A percentile compares a stretch with the other conserved stretches of the same genome.
Evolutionary conservation across 2,329 filamentous ascomycete genomes (phyloP).

Genomic region (Beauveria caledonica): DNA sequence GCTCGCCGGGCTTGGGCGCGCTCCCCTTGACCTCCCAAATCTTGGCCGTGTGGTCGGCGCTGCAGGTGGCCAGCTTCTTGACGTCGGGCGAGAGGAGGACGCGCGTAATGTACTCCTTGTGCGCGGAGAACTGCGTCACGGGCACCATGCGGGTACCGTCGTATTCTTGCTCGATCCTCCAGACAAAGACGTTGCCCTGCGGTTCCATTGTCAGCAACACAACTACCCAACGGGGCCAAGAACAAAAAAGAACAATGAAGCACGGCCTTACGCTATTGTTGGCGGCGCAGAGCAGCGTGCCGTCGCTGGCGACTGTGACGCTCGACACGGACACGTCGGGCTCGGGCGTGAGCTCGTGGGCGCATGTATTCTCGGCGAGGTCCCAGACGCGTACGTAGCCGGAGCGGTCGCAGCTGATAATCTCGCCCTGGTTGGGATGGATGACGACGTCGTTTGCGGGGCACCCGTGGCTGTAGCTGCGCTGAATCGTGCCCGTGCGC

Average conservation of each 20-base stretch:
- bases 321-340: conserved; percentile 90
- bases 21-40: conserved; percentile 86
- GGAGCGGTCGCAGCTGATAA: conserved; percentile 89
- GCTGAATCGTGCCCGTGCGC: conserved; percentile 73
- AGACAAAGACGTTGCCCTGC: conserved; percentile 93
- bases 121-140: conserved; percentile 80
- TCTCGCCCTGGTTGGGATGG: conserved; percentile 95
- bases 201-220: background rate
- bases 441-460: conserved; percentile 98
- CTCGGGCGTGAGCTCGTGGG: conserved; percentile 90
- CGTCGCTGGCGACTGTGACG: conserved; percentile 92
- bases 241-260: background rate
- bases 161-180: conserved; percentile 78
- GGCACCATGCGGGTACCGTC: conserved; percentile 80
- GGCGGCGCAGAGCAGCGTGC: conserved; percentile 83
- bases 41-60: conserved; percentile 85
- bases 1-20: conserved; percentile 33
- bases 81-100: conserved; percentile 89
- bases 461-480: conserved; percentile 83
- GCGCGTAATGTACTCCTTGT: conserved; percentile 87
- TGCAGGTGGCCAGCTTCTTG: conserved; percentile 88
- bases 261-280: conserved; percentile 67
- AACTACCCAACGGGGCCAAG: background rate
- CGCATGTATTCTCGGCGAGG: conserved; percentile 91
- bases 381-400: conserved; percentile 96